A percentile compares a stretch with the other conserved stretches of the same genome.
Conservation (phyloP, 1,284 basidiomycete species). For the Phellopilus nigrolimitatus region DNA sequence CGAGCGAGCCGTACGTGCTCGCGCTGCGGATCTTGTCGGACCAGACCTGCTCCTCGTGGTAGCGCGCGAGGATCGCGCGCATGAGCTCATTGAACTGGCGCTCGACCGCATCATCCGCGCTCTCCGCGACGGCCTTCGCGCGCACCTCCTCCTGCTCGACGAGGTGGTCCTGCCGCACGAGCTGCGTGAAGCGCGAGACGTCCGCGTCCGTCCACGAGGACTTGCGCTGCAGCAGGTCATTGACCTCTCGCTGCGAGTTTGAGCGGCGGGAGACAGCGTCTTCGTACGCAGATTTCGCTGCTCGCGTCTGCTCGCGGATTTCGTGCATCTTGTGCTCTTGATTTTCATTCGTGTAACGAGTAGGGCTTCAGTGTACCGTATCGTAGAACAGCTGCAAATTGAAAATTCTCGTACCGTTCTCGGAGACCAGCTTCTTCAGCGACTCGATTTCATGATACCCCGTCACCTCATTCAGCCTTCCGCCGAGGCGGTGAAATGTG, state of each 20-base stretch:
- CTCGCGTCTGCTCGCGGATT: conserved; percentile 53
- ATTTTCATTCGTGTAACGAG: conserved; percentile 5
- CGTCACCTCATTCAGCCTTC: conserved; percentile 78
- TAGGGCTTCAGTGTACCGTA: background rate
- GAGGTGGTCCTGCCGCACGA: conserved; percentile 84
- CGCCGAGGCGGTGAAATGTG: conserved; percentile 68
- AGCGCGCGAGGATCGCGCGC: conserved; percentile 80
- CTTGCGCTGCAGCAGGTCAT: conserved; percentile 88
- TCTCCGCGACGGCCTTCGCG: conserved; percentile 60
- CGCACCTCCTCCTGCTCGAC: conserved; percentile 73
- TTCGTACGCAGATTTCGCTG: conserved; percentile 73
- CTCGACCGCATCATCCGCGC: conserved; percentile 76
- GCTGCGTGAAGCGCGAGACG: conserved; percentile 76
- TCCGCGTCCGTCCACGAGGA: conserved; percentile 81
- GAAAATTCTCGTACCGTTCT: conserved; percentile 69
- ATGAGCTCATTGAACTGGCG: conserved; percentile 81
- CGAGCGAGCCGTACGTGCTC: conserved; percentile 84
- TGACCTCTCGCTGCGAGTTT: conserved; percentile 82
- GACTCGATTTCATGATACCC: conserved; percentile 88
- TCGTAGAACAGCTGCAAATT: background rate
- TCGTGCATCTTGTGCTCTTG: conserved; percentile 61
- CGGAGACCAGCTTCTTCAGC: conserved; percentile 73
- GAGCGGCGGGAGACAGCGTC: conserved; percentile 70
- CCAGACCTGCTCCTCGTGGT: conserved; percentile 97
- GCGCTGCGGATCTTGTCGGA: conserved; percentile 94